These are phyloP conservation scores for Elsinoe batatas DNA, from an alignment of 2,329 filamentous ascomycete genomes.

Conservation along the genomic window DNA sequence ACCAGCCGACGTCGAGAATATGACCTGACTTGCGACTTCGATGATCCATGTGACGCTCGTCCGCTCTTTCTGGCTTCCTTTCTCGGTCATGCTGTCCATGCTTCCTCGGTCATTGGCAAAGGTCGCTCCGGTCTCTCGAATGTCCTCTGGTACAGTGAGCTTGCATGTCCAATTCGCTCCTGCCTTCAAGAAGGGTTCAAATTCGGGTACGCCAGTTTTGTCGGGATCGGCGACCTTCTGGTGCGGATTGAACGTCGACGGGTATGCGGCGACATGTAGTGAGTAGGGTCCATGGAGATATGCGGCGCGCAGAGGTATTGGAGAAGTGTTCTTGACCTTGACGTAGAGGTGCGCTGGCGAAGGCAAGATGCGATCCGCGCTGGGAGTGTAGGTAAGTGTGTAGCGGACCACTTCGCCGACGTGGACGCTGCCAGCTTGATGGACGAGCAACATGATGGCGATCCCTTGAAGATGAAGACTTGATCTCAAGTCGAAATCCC, in stretches of 20 bases:
- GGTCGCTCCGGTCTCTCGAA: constrained; percentile 52
- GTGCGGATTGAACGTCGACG: constrained; percentile 74
- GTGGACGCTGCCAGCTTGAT: constrained; percentile 85
- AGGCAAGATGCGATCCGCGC: constrained; percentile 79
- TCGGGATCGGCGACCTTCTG: constrained; percentile 60
- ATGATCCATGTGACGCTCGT: constrained; percentile 74
- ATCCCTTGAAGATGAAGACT: too few relatives aligned
- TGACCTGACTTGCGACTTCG: constrained; percentile 82
- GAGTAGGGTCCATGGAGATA: constrained; percentile 96
- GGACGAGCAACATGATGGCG: constrained; percentile 67
- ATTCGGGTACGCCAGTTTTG: constrained; percentile 71
- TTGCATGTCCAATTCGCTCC: constrained; percentile 77
- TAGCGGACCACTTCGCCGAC: constrained; percentile 88
- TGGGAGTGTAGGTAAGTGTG: constrained; percentile 85
- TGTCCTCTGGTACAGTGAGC: constrained; percentile 68
- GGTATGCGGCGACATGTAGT: constrained; percentile 77
- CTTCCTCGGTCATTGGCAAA: constrained; percentile 24
- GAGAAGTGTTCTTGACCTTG: constrained; percentile 83
- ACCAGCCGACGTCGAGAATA: constrained; percentile 81
- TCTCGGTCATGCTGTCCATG: constrained; percentile 29
- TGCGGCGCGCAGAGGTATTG: constrained; percentile 81
- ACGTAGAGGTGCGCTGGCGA: constrained; percentile 72
- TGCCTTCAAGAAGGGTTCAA: constrained; percentile 93
- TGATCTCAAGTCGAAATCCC: too few relatives aligned
- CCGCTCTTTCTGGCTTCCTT: constrained; percentile 33